These are phyloP conservation scores for Lepidium sativum DNA, from an alignment of 345 rosid species.

Conservation along the genomic window DNA sequence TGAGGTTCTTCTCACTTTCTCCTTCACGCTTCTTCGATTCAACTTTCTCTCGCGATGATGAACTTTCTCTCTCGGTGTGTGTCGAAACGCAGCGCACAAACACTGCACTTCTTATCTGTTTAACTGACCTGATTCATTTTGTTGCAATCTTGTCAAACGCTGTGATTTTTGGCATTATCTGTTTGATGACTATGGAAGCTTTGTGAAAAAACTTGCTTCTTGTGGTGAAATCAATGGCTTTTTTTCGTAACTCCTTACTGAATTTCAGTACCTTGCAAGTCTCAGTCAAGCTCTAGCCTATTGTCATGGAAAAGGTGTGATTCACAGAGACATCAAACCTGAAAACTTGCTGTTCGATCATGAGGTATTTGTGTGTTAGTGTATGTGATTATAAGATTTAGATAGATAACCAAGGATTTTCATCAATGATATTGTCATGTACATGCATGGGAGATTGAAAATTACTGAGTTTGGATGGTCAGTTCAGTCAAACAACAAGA, in stretches of 20 bases:
- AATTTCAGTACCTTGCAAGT: constrained; percentile 76
- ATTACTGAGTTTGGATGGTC: constrained; percentile 99
- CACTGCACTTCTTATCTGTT: too few relatives aligned
- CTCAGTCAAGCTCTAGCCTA: constrained; percentile 82
- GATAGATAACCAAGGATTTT: background rate
- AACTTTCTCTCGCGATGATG: too few relatives aligned
- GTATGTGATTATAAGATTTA: background rate
- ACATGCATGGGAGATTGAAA: constrained; percentile 68
- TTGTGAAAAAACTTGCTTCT: background rate
- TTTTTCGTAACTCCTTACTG: too few relatives aligned
- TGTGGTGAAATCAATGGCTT: background rate
- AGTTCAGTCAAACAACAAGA: constrained; percentile 86
- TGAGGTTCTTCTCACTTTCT: too few relatives aligned
- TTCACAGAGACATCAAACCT: constrained; percentile 96
- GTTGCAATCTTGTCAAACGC: background rate
- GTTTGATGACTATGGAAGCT: background rate
- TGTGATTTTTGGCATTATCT: background rate
- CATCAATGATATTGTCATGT: background rate
- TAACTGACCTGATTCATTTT: background rate
- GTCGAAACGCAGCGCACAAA: too few relatives aligned
- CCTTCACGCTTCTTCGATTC: too few relatives aligned
- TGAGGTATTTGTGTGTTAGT: constrained; percentile 62
- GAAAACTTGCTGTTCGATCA: constrained; percentile 96
- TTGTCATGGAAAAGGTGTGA: constrained; percentile 87
- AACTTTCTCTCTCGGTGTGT: too few relatives aligned